phyloP scores from a whole-genome alignment of 306 rosid genomes.

The Dryas alaskensis region DNA sequence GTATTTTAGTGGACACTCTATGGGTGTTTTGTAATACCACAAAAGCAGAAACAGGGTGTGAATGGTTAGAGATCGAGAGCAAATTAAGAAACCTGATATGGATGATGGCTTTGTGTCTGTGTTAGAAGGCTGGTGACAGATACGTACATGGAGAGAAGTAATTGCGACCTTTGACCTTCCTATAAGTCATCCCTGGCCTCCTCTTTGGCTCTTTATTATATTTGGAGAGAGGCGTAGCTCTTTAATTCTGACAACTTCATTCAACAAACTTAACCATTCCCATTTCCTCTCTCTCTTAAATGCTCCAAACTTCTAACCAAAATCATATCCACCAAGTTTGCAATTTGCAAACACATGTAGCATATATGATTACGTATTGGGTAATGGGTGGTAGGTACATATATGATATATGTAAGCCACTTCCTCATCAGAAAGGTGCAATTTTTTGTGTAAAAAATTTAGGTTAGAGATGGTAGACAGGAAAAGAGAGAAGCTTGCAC shows the following conservation, averaged over 20 bases:
- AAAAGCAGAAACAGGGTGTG: background rate
- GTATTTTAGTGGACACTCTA: background rate
- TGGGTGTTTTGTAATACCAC: background rate
- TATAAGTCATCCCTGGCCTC: background rate
- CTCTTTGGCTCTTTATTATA: background rate
- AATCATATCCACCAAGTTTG: too few relatives aligned
- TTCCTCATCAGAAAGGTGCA: too few relatives aligned
- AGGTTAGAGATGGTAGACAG: too few relatives aligned
- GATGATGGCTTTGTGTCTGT: background rate
- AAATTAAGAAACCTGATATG: background rate
- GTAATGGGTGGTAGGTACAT: too few relatives aligned
- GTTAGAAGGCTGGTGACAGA: slow-evolving; percentile 15
- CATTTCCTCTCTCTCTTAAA: too few relatives aligned
- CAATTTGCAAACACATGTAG: too few relatives aligned
- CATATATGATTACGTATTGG: too few relatives aligned
- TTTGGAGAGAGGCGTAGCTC: background rate
- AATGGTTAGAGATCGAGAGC: background rate
- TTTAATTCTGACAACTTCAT: slow-evolving; percentile 3
- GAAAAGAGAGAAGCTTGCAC: background rate
- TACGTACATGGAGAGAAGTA: background rate
- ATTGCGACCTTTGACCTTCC: slow-evolving; percentile 21
- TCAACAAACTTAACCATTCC: slow-evolving; percentile 36
- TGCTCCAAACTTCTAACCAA: too few relatives aligned
- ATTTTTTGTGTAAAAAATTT: too few relatives aligned
- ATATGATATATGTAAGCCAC: too few relatives aligned